Evolutionary conservation across 2,329 filamentous ascomycete species (phyloP).

Genomic region (Talaromyces sp.): DNA sequence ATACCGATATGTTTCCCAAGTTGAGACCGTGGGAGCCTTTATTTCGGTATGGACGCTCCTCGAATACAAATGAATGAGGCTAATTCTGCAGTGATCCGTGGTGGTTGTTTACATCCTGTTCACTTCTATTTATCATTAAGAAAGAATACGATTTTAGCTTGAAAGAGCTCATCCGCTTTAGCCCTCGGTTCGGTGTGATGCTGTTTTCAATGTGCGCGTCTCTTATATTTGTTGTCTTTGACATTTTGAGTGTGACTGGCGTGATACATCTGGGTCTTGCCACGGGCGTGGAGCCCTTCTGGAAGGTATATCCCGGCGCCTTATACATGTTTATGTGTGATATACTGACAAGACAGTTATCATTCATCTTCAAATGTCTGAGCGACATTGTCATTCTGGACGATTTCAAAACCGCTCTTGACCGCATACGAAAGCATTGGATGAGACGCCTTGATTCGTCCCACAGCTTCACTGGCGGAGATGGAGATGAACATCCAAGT

Average conservation of each 20-base stretch:
- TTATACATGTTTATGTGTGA: too few species aligned
- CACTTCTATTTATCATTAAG: slow-evolving; percentile 62
- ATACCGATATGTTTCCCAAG: slow-evolving; percentile 46
- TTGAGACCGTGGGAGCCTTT: slow-evolving; percentile 60
- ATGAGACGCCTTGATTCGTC: slow-evolving; percentile 16
- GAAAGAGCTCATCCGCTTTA: slow-evolving; percentile 57
- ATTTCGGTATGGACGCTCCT: slow-evolving; percentile 45
- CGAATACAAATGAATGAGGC: neutral
- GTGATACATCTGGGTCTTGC: slow-evolving; percentile 42
- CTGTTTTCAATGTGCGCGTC: slow-evolving; percentile 59
- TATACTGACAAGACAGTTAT: slow-evolving; percentile 30
- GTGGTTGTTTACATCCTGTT: slow-evolving; percentile 64
- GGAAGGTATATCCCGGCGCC: slow-evolving; percentile 41
- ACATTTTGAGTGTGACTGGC: slow-evolving; percentile 58
- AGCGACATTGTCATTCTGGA: slow-evolving; percentile 58
- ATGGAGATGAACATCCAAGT: neutral
- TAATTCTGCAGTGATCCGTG: slow-evolving; percentile 55
- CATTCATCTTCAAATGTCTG: slow-evolving; percentile 57
- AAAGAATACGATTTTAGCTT: slow-evolving; percentile 58
- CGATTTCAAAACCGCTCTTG: slow-evolving; percentile 62
- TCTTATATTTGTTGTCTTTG: slow-evolving; percentile 59
- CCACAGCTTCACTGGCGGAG: neutral
- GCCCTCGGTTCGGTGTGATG: slow-evolving; percentile 63
- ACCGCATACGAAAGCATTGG: slow-evolving; percentile 36
- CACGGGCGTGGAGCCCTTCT: slow-evolving; percentile 62